Percentiles rank a stretch among this genome's conserved stretches.
Evolutionary conservation across 768 basidiomycete species (phyloP).

Genomic region (Krasilnikovozyma curviuscula): DNA sequence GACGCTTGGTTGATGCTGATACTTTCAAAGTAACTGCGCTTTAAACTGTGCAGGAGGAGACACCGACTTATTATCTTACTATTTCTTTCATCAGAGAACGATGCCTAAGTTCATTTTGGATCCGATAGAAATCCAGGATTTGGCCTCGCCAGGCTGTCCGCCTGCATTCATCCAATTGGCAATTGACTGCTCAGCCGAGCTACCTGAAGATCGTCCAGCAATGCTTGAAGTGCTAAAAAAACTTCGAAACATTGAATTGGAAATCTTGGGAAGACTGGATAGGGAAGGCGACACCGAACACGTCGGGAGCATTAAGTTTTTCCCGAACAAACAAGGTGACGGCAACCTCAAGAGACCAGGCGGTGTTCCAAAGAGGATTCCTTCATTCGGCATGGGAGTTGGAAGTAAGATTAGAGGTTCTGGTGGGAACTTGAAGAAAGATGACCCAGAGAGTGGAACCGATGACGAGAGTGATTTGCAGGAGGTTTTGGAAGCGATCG

Average conservation of each 20-base stretch:
- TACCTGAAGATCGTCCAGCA: conserved; percentile 51
- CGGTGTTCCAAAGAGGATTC: conserved; percentile 36
- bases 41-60: not conserved
- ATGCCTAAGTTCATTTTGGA: conserved; percentile 68
- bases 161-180: conserved; percentile 54
- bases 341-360: conserved; percentile 30
- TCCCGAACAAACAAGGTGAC: conserved; percentile 35
- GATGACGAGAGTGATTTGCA: conserved; percentile 18
- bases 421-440: conserved; percentile 9
- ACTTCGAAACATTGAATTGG: conserved; percentile 60
- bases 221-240: conserved; percentile 61
- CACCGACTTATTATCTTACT: not conserved
- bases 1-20: conserved; percentile 64
- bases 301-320: conserved; percentile 67
- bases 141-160: conserved; percentile 59
- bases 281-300: conserved; percentile 50
- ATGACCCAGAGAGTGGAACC: conserved; percentile 17
- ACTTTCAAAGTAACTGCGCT: conserved; percentile 25
- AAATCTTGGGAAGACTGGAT: conserved; percentile 36
- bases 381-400: conserved; percentile 61
- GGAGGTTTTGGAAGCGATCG: conserved; percentile 16
- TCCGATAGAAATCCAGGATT: conserved; percentile 43
- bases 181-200: conserved; percentile 50
- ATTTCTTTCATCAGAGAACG: conserved; percentile 40
- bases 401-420: conserved; percentile 37